Evolutionary conservation across 768 basidiomycete genomes (phyloP), one percentile per base, ranked within the genome.

Genomic region (Mrakia gelida): DNA sequence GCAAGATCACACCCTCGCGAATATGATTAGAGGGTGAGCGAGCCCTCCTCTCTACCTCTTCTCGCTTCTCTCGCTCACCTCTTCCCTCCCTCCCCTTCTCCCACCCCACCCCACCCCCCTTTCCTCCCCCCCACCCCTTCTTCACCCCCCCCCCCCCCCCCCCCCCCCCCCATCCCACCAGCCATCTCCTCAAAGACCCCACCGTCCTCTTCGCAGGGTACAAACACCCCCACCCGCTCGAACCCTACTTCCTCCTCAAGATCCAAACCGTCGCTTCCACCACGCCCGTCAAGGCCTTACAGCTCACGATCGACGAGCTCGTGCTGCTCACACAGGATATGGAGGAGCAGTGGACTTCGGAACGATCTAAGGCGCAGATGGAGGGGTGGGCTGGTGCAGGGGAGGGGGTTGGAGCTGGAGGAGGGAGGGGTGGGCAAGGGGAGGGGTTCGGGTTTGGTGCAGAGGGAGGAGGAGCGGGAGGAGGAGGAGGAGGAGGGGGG

Each of bases 1-100:
- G 86, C 96, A 99, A 83, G 97, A 98, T 83, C 97, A 98, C 83
- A 99, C 97, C 0, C 86, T 98, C 9, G 96, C 90, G 13, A 95
- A 95, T 86, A 93, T 98, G 92, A 87, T 99, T n/a, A 90, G 97
- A 82, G 90, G 92, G 94, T 95, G 84, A 80, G 91, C 88, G 15
- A 38, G 21, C 13, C 15, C 34, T 26, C 23, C 18, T 75, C 32
- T 28, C 10, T 38, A 30, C 62, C 28, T 34, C 56, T 23, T 23
- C 49, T 52, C 45, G 11, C 45, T 10, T 38, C 38, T 38, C 38
- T 38, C 38, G 18, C 28, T 38, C 30, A 67, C 49, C 34, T 67
- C 21, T 30, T 61, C 62, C 65, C 38, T 56, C 30, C 71, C 43
- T 68, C 30, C 68, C n/a, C 41, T 45, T 15, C 18, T 23, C 9